Conservation (phyloP, 2,329 filamentous ascomycete genomes). For the Penicillium nordicum region DNA sequence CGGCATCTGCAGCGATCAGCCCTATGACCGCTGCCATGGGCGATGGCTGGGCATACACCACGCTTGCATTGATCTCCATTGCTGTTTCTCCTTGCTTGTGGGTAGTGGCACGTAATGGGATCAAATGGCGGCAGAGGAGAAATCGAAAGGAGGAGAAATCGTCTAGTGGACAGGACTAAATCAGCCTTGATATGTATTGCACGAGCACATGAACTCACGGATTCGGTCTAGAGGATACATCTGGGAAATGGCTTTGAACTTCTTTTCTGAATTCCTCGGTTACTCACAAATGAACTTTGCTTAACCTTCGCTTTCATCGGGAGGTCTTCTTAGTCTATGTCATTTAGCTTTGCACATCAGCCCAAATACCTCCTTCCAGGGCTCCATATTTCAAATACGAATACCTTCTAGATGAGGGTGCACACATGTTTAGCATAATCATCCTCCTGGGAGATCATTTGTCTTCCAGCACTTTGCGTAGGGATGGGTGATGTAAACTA, state of each 20-base stretch:
- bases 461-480: neutral
- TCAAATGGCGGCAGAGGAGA: slow-evolving; percentile 27
- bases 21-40: slow-evolving; percentile 41
- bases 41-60: slow-evolving; percentile 43
- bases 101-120: slow-evolving; percentile 27
- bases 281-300: neutral
- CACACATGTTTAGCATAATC: neutral
- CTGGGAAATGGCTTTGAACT: neutral
- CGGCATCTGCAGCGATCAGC: slow-evolving; percentile 36
- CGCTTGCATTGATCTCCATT: slow-evolving; percentile 32
- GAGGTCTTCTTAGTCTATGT: neutral
- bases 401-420: neutral
- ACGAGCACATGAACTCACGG: neutral
- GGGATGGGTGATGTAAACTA: too few relatives aligned
- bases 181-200: neutral
- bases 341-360: neutral
- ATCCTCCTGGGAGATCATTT: neutral
- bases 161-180: neutral
- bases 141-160: slow-evolving; percentile 8
- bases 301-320: neutral
- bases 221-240: neutral
- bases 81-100: slow-evolving; percentile 24
- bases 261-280: neutral
- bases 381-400: too few relatives aligned
- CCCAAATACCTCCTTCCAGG: too few relatives aligned